Evolutionary conservation across 495 filamentous ascomycete species (phyloP).

Genomic region (Oidiodendron maius): DNA sequence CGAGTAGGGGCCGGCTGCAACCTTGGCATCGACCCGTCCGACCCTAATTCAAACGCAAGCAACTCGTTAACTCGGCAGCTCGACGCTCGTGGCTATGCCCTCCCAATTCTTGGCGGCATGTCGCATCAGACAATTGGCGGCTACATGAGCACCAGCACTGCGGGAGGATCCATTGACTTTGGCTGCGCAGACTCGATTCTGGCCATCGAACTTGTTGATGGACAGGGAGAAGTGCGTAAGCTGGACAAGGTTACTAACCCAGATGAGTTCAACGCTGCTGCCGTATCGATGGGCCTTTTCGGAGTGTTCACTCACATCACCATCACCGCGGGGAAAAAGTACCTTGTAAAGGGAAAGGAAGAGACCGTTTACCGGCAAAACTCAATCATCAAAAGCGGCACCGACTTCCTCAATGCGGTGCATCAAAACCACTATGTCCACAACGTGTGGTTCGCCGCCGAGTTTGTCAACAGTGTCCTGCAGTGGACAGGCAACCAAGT

Average conservation of each 20-base stretch:
- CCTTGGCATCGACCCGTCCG: slow-evolving; percentile 3
- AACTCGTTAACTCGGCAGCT: slow-evolving; percentile 2
- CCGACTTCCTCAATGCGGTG: slow-evolving; percentile 1
- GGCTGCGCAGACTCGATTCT: slow-evolving; percentile 2
- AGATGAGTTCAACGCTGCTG: slow-evolving; percentile 1
- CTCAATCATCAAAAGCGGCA: slow-evolving; percentile 1
- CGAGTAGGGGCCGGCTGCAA: slow-evolving; percentile 4
- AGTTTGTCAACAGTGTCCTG: slow-evolving; percentile 3
- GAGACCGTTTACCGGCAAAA: slow-evolving; percentile 1
- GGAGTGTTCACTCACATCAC: slow-evolving; percentile 2
- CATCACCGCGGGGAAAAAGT: slow-evolving; percentile 2
- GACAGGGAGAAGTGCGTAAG: slow-evolving; percentile 2
- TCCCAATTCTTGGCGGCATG: slow-evolving; percentile 1
- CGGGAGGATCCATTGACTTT: slow-evolving; percentile 2
- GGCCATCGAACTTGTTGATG: slow-evolving; percentile 2
- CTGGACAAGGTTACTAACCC: slow-evolving; percentile 2
- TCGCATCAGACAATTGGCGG: slow-evolving; percentile 1
- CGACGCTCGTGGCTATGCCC: slow-evolving; percentile 2
- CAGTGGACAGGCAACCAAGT: slow-evolving; percentile 2
- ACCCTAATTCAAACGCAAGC: slow-evolving; percentile 2
- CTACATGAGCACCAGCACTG: slow-evolving; percentile 2
- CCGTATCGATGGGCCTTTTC: slow-evolving; percentile 1
- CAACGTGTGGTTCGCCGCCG: slow-evolving; percentile 2
- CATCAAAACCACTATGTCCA: slow-evolving; percentile 3
- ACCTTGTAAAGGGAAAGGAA: slow-evolving; percentile 3